Evolutionary conservation across 176 grass and related monocot species (phyloP).

Genomic region (Oryza glumipatula): DNA sequence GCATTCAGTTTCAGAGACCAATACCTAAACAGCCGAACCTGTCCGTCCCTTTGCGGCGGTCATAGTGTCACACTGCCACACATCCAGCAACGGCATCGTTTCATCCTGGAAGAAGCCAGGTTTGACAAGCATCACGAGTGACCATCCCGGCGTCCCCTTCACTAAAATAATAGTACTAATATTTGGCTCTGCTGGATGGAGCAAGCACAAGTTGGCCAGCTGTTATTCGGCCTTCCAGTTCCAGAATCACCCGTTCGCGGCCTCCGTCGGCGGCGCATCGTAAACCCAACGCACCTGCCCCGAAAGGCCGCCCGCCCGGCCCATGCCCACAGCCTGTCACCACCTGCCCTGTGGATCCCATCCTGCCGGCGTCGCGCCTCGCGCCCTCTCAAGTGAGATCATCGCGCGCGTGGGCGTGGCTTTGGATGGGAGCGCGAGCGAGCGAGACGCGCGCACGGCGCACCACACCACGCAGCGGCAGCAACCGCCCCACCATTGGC

Average conservation of each 20-base stretch:
- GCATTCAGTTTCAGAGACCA: not conserved
- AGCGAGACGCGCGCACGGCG: not conserved
- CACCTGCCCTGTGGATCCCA: conserved; percentile 13
- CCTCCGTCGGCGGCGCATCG: not conserved
- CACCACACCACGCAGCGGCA: not conserved
- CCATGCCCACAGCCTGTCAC: conserved; percentile 27
- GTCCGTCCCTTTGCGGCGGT: not conserved
- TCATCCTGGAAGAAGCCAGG: not conserved
- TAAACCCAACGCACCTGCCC: not conserved
- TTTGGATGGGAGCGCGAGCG: not conserved
- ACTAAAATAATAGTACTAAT: not conserved
- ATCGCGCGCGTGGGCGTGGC: not conserved
- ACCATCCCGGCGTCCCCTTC: not conserved
- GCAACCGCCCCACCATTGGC: not conserved
- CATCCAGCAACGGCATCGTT: not conserved
- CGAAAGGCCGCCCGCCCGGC: not conserved
- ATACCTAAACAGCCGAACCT: not conserved
- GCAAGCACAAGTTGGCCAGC: conserved; percentile 38
- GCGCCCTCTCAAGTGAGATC: not conserved
- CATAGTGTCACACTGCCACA: not conserved
- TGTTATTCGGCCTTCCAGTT: not conserved
- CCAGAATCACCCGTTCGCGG: not conserved
- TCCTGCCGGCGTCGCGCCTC: not conserved
- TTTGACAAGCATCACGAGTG: not conserved
- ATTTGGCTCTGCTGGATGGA: too few species aligned